Base-by-base conservation (phyloP, 1,284 basidiomycete genomes). In the Tranzscheliella williamsii region DNA sequence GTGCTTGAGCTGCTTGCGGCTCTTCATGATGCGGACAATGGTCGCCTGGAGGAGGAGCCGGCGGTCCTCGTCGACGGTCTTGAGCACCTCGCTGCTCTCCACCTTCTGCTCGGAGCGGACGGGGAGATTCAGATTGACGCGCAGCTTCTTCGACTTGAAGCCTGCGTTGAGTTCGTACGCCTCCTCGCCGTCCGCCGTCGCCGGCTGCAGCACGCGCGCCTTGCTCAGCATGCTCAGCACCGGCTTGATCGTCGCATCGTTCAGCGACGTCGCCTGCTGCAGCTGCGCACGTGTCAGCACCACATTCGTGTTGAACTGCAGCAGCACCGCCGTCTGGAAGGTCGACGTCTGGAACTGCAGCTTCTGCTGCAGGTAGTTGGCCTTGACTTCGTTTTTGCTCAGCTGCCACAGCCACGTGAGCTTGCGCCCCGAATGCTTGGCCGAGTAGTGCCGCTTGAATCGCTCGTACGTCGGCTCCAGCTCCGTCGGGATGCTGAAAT, bases 331-430 rank as follows among this genome's bases (percentile, higher is more conserved):
- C 83, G 91, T 90, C 80, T 99, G 94, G 80, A 92, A 98, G 34
- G 90, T 87, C 70, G 88, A 91, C 49, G 90, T 91, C 86, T 92
- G 91, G 73, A 98, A 83, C 61, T 94, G 93, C 81, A 94, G 94
- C 81, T 95, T 96, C 78, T 93, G 91, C 70, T 86, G 86, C 40
- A 91, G 82, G 79, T 95, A 93, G 74, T 89, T 92, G 49, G 93
- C 92, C 52, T 89, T 86, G 38, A 98, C 83, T 78, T 98, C 95
- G 81, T 91, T 94, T 82, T 94, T 93, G 26, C 88, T 91, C 78
- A 94, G 88, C 76, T 96, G 94, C 94, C 94, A 97, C 16, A 97
- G 80, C 94, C 94, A 98, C 0, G 90, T 93, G 21, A 98, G 83
- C 74, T 95, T 95, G 55, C 95, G 88, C 18, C 94, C 94, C 58